A percentile compares a stretch with the other conserved stretches of the same genome.
Evolutionary conservation across 2,329 filamentous ascomycete species (phyloP).

Genomic region (Colletotrichum plurivorum): DNA sequence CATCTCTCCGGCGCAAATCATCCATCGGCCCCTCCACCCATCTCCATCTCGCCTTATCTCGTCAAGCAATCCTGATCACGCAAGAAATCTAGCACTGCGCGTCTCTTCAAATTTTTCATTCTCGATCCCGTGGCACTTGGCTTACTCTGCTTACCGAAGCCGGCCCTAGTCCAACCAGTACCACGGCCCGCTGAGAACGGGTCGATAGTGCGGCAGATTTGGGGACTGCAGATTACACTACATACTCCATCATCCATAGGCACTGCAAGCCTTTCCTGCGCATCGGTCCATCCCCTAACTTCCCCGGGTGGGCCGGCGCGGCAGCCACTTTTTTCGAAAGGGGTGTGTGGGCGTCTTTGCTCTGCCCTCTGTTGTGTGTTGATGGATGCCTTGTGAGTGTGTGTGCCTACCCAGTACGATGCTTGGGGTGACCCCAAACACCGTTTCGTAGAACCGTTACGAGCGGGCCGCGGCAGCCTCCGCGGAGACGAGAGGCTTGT

Average conservation of each 20-base stretch:
- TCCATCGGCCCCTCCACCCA: constrained; percentile 16
- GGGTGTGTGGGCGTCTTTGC: background rate
- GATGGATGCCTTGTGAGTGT: too few species aligned
- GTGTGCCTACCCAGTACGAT: too few species aligned
- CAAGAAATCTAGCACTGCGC: background rate
- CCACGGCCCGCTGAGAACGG: background rate
- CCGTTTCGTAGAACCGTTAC: too few species aligned
- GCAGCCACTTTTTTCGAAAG: background rate
- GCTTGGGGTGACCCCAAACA: too few species aligned
- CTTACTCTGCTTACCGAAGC: too few species aligned
- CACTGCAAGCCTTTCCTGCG: constrained; percentile 4
- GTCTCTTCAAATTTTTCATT: background rate
- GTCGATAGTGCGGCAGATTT: constrained; percentile 4
- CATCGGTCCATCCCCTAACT: constrained; percentile 5
- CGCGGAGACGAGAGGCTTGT: too few species aligned
- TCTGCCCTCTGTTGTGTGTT: too few species aligned
- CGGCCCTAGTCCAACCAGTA: too few species aligned
- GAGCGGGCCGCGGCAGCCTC: too few species aligned
- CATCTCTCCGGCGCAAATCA: constrained; percentile 21
- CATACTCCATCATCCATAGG: too few species aligned
- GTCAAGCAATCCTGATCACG: constrained; percentile 19
- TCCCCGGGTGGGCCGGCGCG: constrained; percentile 6
- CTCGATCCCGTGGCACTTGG: background rate
- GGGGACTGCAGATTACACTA: constrained; percentile 6
- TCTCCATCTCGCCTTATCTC: constrained; percentile 26